Evolutionary conservation across 768 basidiomycete species (phyloP), one percentile per base, ranked within the genome.

Genomic region (Mycena sanguinolenta): DNA sequence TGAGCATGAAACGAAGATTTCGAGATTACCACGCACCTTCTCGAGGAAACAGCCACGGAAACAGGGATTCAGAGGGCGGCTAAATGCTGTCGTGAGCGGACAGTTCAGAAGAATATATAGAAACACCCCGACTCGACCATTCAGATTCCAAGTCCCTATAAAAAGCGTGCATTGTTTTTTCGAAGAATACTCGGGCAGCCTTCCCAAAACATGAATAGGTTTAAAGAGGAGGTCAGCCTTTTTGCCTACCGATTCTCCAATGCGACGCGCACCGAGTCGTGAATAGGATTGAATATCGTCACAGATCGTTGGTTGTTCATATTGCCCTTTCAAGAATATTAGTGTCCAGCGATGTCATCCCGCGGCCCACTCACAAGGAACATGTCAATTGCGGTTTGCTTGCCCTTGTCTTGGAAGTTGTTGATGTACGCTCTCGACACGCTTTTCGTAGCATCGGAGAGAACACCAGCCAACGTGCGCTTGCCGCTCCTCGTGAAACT

Each of bases 371-470:
- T 52, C 63, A 97, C 97, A 75, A 99, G 84, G 75, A 99, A 94
- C 88, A 96, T 93, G 77, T 99, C 98, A 69, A 99, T 99, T 0
- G 97, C 96, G 4, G 88, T 79, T 76, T 99, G 98, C 78, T 99
- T 99, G 42, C 88, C 90, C 78, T 95, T 94, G 78, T 99, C 98
- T 75, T 97, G 94, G 78, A 99, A 98, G 78, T 98, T 98, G 76
- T 97, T 98, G 76, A 98, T 97, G 76, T 98, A 99, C 42, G 97
- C 97, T 69, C 97, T 90, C 4, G 95, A 95, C 36, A 95, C 93
- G 75, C 95, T 97, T 80, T 99, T 99, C 5, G 96, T 97, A 4
- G 97, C 98, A 82, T 99, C 97, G 7, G 95, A 96, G 27, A 99
- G 81, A 49, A 99, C 89, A 55, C 94, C 94, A 58, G 93, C 97